Conservation (phyloP, 2,329 filamentous ascomycete genomes). For the Dactylellina haptotyla region DNA sequence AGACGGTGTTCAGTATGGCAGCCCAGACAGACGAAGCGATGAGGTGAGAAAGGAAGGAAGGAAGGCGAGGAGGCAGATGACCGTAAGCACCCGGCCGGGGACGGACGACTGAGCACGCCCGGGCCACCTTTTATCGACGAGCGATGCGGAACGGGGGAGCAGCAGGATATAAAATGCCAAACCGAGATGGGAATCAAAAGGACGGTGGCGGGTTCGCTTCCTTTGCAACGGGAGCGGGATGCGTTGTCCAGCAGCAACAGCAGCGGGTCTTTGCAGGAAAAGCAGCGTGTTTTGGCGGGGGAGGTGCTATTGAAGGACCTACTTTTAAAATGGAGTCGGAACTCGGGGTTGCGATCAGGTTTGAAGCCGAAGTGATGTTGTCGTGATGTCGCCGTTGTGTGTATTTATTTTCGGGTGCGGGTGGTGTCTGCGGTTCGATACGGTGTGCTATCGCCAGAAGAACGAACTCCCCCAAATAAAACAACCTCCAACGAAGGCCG, state of each 20-base stretch:
- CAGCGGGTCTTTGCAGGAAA: constrained; percentile 44
- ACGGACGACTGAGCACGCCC: too few relatives aligned
- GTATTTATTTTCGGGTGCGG: too few relatives aligned
- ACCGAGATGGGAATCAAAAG: constrained; percentile 8
- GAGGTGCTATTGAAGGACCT: constrained; percentile 10
- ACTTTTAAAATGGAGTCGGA: constrained; percentile 11
- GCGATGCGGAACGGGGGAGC: constrained; percentile 16
- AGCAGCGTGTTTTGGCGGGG: constrained; percentile 43
- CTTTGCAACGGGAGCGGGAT: constrained; percentile 39
- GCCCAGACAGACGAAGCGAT: constrained; percentile 38
- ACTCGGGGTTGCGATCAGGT: neutral
- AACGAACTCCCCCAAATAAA: neutral
- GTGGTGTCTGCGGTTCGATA: too few relatives aligned
- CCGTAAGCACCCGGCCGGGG: too few relatives aligned
- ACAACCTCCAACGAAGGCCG: neutral
- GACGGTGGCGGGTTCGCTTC: constrained; percentile 27
- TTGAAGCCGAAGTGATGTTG: too few relatives aligned
- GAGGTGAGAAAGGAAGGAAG: constrained; percentile 1
- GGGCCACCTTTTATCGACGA: too few relatives aligned
- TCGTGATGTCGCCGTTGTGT: too few relatives aligned
- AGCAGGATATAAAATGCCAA: neutral
- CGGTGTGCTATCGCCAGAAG: neutral
- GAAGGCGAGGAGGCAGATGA: constrained; percentile 26
- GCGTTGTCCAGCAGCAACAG: constrained; percentile 51
- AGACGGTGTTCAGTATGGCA: constrained; percentile 54